Evolutionary conservation across 2,329 filamentous ascomycete species (phyloP).

Genomic region (Hypoxylon rubiginosum): DNA sequence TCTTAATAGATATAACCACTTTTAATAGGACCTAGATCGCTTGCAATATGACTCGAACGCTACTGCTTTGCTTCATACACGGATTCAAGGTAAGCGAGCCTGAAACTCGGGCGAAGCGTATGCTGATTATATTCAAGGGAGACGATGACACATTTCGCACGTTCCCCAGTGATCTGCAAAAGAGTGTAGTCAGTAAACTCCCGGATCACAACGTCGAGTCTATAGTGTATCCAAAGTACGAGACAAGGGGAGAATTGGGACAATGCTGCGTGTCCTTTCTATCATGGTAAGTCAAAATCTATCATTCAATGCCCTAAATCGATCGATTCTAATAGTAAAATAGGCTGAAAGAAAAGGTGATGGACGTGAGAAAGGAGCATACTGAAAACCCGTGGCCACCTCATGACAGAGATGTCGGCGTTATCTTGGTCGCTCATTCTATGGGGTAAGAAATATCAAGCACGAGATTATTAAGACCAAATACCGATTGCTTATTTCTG

Average conservation of each 20-base stretch:
- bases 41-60: conserved; percentile 62
- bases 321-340: not conserved
- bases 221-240: conserved; percentile 78
- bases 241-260: conserved; percentile 77
- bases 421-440: conserved; percentile 85
- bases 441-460: conserved; percentile 68
- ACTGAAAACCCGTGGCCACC: conserved; percentile 81
- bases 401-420: conserved; percentile 82
- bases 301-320: no score
- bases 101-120: not conserved
- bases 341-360: conserved; percentile 84
- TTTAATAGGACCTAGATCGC: not conserved
- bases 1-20: not conserved
- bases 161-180: conserved; percentile 74
- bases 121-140: conserved; percentile 60
- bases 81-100: conserved; percentile 73
- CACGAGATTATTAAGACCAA: no score
- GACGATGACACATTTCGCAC: conserved; percentile 76
- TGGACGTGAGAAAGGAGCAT: conserved; percentile 79
- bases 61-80: conserved; percentile 81
- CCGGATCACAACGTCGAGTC: conserved; percentile 72
- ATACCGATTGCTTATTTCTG: conserved; percentile 68
- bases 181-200: conserved; percentile 68
- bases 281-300: conserved; percentile 57
- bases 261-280: conserved; percentile 62